These are phyloP conservation scores for Paecilomyces niveus DNA, from an alignment of 2,329 filamentous ascomycete genomes.

Conservation along the genomic window DNA sequence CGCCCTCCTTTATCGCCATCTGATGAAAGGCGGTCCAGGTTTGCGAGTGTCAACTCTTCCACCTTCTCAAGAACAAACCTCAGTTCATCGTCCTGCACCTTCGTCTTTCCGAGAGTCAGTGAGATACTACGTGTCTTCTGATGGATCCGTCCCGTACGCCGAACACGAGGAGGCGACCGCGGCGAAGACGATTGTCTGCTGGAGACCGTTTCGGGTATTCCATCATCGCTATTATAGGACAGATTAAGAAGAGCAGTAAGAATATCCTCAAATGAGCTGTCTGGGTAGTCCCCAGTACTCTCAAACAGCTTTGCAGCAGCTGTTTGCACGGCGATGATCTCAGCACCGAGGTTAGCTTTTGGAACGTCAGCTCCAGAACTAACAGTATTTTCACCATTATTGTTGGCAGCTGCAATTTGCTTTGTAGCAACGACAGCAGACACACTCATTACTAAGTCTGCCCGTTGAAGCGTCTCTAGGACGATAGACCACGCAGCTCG, in stretches of 20 bases:
- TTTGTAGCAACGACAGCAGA: conserved; percentile 21
- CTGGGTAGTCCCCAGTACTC: conserved; percentile 85
- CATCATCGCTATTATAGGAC: conserved; percentile 41
- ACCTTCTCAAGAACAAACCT: conserved; percentile 62
- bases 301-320: conserved; percentile 83
- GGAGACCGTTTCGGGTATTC: conserved; percentile 36
- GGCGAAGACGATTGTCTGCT: conserved; percentile 48
- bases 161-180: conserved; percentile 16
- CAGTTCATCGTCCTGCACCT: conserved; percentile 37
- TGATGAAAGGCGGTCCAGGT: conserved; percentile 65
- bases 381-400: conserved; percentile 18
- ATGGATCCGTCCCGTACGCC: conserved; percentile 23
- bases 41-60: conserved; percentile 65
- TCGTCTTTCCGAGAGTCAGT: conserved; percentile 31
- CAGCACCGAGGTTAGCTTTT: conserved; percentile 61
- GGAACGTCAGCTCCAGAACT: conserved; percentile 37
- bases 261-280: conserved; percentile 70
- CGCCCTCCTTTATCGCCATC: conserved; percentile 49
- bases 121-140: conserved; percentile 35
- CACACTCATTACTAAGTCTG: conserved; percentile 69
- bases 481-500: conserved; percentile 78
- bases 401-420: conserved; percentile 17
- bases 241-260: conserved; percentile 68
- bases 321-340: conserved; percentile 82
- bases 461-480: conserved; percentile 84